Conservation (phyloP, 495 filamentous ascomycete genomes). For the Poronia punctata region DNA sequence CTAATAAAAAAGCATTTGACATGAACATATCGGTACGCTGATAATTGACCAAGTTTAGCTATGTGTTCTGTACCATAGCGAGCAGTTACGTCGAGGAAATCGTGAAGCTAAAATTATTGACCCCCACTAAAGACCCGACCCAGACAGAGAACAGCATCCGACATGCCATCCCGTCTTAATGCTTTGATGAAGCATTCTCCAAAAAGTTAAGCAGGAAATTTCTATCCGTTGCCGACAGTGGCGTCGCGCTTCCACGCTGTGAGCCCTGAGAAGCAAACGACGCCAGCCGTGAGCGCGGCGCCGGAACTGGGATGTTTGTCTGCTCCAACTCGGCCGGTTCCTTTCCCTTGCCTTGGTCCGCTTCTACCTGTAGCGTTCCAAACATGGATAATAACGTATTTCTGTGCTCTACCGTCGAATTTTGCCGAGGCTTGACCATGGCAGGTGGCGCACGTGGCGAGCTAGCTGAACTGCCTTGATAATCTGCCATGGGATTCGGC, state of each 20-base stretch:
- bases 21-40: too few relatives aligned
- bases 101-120: too few relatives aligned
- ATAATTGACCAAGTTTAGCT: too few relatives aligned
- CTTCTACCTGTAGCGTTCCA: conserved; percentile 47
- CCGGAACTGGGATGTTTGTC: conserved; percentile 26
- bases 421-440: conserved; percentile 14
- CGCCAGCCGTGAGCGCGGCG: conserved; percentile 32
- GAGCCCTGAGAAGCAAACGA: conserved; percentile 38
- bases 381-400: conserved; percentile 66
- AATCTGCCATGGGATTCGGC: conserved; percentile 25
- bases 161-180: too few relatives aligned
- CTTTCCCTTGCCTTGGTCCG: conserved; percentile 39
- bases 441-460: conserved; percentile 20
- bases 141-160: too few relatives aligned
- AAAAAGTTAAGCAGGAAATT: conserved; percentile 76
- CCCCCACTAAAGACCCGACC: too few relatives aligned
- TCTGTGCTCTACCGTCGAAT: conserved; percentile 52
- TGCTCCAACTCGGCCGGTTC: conserved; percentile 28
- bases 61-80: too few relatives aligned
- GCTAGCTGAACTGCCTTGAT: conserved; percentile 25
- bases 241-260: conserved; percentile 39
- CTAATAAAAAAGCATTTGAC: too few relatives aligned
- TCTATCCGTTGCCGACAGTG: conserved; percentile 62
- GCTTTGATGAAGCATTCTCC: conserved; percentile 32
- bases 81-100: too few relatives aligned